A percentile compares a stretch with the other conserved stretches of the same genome.
Evolutionary conservation across 805 yeast genomes (phyloP).

Genomic region (Lipomyces yamadae): DNA sequence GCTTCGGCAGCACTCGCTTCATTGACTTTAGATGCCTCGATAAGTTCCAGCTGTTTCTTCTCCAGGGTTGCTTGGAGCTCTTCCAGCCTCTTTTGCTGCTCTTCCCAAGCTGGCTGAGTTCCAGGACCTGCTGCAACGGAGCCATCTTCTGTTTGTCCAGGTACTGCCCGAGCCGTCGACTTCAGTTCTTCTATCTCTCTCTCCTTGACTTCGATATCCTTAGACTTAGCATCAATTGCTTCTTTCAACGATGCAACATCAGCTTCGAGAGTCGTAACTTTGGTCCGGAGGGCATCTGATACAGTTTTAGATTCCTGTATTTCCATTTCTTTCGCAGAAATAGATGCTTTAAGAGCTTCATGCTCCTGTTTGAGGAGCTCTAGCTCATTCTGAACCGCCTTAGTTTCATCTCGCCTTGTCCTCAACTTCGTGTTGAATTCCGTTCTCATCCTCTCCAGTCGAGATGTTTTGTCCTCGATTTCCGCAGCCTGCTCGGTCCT

Average conservation of each 20-base stretch:
- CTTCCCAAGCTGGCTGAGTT: constrained; percentile 35
- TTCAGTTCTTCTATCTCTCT: constrained; percentile 17
- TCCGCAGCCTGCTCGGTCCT: not conserved
- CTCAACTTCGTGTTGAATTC: constrained; percentile 41
- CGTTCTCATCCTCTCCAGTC: constrained; percentile 30
- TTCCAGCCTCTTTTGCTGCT: constrained; percentile 47
- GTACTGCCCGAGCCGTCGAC: constrained; percentile 14
- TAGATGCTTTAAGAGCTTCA: constrained; percentile 35
- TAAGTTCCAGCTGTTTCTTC: constrained; percentile 23
- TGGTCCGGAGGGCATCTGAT: constrained; percentile 38
- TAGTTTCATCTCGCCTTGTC: constrained; percentile 22
- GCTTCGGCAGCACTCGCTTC: constrained; percentile 16
- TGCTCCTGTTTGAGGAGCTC: constrained; percentile 34
- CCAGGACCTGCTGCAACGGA: constrained; percentile 8
- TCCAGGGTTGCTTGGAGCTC: constrained; percentile 38
- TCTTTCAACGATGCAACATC: constrained; percentile 32
- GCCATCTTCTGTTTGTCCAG: constrained; percentile 12
- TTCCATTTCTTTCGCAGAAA: constrained; percentile 36
- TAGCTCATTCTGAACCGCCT: constrained; percentile 32
- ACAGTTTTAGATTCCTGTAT: constrained; percentile 36
- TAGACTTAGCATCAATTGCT: constrained; percentile 25
- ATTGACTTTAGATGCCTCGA: constrained; percentile 11
- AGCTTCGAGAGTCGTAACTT: constrained; percentile 20
- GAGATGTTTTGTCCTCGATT: constrained; percentile 1
- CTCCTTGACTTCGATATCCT: constrained; percentile 25